These are phyloP conservation scores for Sphaerostilbella broomeana DNA, from an alignment of 2,329 filamentous ascomycete species.

Conservation along the genomic window DNA sequence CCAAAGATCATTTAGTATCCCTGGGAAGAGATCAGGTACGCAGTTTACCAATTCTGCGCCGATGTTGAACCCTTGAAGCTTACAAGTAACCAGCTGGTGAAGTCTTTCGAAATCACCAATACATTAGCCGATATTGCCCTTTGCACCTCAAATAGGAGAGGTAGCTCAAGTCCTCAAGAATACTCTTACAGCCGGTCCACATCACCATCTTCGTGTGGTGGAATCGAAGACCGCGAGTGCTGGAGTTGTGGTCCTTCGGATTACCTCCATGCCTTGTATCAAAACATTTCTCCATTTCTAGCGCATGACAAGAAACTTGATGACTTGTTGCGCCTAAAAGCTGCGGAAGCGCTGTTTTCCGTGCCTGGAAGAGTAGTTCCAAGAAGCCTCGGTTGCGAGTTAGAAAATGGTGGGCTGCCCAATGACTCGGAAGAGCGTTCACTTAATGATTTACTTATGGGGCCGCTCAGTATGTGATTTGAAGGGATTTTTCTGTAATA, in stretches of 20 bases:
- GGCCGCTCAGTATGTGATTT: background rate
- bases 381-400: background rate
- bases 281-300: slow-evolving; percentile 8
- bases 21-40: slow-evolving; percentile 10
- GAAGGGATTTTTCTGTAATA: background rate
- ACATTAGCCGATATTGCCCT: slow-evolving; percentile 10
- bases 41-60: too few species aligned
- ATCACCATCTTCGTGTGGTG: too few species aligned
- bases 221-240: slow-evolving; percentile 1
- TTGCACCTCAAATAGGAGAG: slow-evolving; percentile 4
- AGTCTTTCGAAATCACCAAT: slow-evolving; percentile 12
- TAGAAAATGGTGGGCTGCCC: background rate
- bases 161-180: too few species aligned
- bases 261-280: slow-evolving; percentile 7
- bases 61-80: background rate
- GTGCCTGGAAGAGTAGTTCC: slow-evolving; percentile 8
- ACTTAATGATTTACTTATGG: background rate
- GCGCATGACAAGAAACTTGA: slow-evolving; percentile 6
- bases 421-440: background rate
- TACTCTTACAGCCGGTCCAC: too few species aligned
- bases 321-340: slow-evolving; percentile 9
- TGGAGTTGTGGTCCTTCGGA: slow-evolving; percentile 9
- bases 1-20: slow-evolving; percentile 6
- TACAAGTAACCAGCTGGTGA: slow-evolving; percentile 1
- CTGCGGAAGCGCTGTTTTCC: slow-evolving; percentile 4